These are phyloP conservation scores for Ceratorhiza oryzae-sativae DNA, from an alignment of 1,284 basidiomycete species.

Conservation along the genomic window DNA sequence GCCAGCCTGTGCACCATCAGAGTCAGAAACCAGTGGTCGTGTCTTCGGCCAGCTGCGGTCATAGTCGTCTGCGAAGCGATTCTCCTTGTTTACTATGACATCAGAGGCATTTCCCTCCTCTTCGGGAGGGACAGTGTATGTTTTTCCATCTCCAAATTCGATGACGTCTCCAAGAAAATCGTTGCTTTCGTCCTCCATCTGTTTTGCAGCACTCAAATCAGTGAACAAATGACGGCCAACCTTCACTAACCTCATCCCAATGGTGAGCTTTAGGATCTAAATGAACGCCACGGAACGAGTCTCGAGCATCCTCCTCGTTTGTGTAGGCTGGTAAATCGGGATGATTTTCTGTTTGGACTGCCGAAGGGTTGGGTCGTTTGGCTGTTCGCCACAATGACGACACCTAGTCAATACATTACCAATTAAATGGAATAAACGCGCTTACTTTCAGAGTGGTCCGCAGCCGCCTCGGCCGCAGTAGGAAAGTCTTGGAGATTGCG, in stretches of 20 bases:
- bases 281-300: constrained; percentile 90
- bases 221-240: neutral
- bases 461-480: constrained; percentile 89
- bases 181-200: constrained; percentile 91
- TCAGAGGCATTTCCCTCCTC: constrained; percentile 48
- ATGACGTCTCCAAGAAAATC: constrained; percentile 88
- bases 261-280: constrained; percentile 91
- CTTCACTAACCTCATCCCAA: constrained; percentile 87
- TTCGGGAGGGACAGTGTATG: constrained; percentile 76
- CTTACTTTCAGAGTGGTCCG: constrained; percentile 58
- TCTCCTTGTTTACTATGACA: constrained; percentile 69
- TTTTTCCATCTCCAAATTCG: constrained; percentile 90
- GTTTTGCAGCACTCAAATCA: constrained; percentile 14
- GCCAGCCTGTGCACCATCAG: constrained; percentile 33
- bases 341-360: neutral
- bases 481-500: constrained; percentile 69
- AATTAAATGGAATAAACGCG: constrained; percentile 45
- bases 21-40: constrained; percentile 17
- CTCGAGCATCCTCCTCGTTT: constrained; percentile 65
- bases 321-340: constrained; percentile 11
- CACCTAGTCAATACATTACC: neutral
- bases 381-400: neutral
- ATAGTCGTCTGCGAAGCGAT: constrained; percentile 86
- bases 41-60: constrained; percentile 88
- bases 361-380: constrained; percentile 21